These are phyloP conservation scores for Aspergillus alliaceus DNA, from an alignment of 2,329 filamentous ascomycete genomes.

Conservation along the genomic window DNA sequence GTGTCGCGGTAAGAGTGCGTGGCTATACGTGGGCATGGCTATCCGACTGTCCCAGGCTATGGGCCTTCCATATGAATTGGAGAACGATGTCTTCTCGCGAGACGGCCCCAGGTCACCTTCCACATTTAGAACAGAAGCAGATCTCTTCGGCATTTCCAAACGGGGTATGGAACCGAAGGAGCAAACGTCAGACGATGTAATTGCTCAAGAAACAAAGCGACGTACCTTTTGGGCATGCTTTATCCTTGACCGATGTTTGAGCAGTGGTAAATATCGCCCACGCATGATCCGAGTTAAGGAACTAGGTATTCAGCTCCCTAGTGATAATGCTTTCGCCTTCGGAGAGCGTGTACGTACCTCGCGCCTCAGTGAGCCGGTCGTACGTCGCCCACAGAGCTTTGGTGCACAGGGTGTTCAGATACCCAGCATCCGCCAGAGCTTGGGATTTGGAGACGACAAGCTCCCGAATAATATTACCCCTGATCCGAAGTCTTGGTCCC, in stretches of 20 bases:
- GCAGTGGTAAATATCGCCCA: conserved; percentile 55
- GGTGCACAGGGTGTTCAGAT: conserved; percentile 43
- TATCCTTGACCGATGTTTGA: conserved; percentile 57
- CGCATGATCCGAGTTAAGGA: conserved; percentile 54
- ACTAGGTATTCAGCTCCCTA: conserved; percentile 56
- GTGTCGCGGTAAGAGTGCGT: conserved; percentile 54
- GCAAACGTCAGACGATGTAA: conserved; percentile 48
- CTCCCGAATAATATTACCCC: conserved; percentile 33
- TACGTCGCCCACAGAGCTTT: conserved; percentile 40
- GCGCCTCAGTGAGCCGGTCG: conserved; percentile 46
- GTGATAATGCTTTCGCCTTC: conserved; percentile 56
- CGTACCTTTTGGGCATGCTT: conserved; percentile 61
- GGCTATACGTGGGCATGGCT: conserved; percentile 50
- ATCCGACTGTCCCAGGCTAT: conserved; percentile 48
- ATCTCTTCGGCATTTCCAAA: conserved; percentile 38
- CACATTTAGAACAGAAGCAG: conserved; percentile 35
- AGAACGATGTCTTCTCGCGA: conserved; percentile 49
- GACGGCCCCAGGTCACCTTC: conserved; percentile 41
- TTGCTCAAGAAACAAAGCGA: conserved; percentile 54
- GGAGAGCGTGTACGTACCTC: conserved; percentile 55
- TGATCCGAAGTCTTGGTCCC: conserved; percentile 41
- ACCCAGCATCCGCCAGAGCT: conserved; percentile 42
- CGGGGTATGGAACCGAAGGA: conserved; percentile 35
- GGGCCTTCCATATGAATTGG: conserved; percentile 47
- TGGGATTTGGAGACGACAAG: conserved; percentile 40